These are phyloP conservation scores for Chaetomium sp. DNA, from an alignment of 2,329 filamentous ascomycete species.

Conservation along the genomic window DNA sequence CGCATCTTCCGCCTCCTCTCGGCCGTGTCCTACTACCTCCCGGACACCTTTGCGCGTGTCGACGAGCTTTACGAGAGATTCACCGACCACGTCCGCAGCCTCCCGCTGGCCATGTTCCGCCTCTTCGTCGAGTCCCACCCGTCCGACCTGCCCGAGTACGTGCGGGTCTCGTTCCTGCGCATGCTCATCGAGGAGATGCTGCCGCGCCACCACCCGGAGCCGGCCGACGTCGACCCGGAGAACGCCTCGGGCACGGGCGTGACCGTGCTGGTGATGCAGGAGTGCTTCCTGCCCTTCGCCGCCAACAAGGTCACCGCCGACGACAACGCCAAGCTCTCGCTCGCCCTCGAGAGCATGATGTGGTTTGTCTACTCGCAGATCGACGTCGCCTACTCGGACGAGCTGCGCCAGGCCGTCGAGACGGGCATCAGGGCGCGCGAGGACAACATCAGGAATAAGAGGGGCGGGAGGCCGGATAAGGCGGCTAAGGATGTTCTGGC, in stretches of 20 bases:
- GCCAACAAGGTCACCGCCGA: slow-evolving; percentile 62
- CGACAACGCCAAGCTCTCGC: slow-evolving; percentile 73
- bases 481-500: slow-evolving; percentile 49
- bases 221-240: slow-evolving; percentile 44
- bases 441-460: slow-evolving; percentile 47
- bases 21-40: slow-evolving; percentile 50
- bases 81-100: slow-evolving; percentile 57
- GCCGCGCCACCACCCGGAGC: slow-evolving; percentile 49
- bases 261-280: slow-evolving; percentile 51
- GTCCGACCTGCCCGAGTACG: slow-evolving; percentile 42
- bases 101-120: slow-evolving; percentile 60
- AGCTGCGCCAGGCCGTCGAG: slow-evolving; percentile 46
- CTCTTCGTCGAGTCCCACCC: slow-evolving; percentile 53
- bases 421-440: slow-evolving; percentile 54
- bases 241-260: slow-evolving; percentile 44
- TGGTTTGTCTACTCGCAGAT: slow-evolving; percentile 52
- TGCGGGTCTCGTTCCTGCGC: slow-evolving; percentile 50
- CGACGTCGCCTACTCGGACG: slow-evolving; percentile 41
- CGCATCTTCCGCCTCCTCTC: slow-evolving; percentile 63
- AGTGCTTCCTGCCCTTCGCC: slow-evolving; percentile 66
- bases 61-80: slow-evolving; percentile 62
- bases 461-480: slow-evolving; percentile 39
- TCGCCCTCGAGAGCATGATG: slow-evolving; percentile 67
- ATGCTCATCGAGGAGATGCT: slow-evolving; percentile 50
- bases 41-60: slow-evolving; percentile 42